A percentile compares a stretch with the other conserved stretches of the same genome.
These are phyloP conservation scores for Pseudogymnoascus sp. DNA, from an alignment of 2,329 filamentous ascomycete species.

Conservation along the genomic window DNA sequence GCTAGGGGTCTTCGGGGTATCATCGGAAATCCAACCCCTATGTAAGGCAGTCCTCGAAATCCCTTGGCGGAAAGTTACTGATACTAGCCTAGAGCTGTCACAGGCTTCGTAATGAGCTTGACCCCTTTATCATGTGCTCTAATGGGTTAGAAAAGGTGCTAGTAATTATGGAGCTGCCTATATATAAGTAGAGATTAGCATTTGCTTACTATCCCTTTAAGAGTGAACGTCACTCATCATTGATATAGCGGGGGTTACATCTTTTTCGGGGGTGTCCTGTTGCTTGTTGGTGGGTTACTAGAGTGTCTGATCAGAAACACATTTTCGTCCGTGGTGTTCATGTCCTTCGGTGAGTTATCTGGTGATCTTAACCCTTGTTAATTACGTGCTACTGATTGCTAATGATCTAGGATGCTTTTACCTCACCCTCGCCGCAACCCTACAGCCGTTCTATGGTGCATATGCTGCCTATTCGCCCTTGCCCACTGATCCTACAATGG, in stretches of 20 bases:
- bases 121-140: conserved; percentile 41
- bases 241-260: conserved; percentile 33
- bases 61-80: not conserved
- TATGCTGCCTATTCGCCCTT: conserved; percentile 35
- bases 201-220: conserved; percentile 5
- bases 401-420: conserved; percentile 35
- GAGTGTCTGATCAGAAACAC: conserved; percentile 52
- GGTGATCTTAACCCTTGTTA: not conserved
- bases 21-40: not conserved
- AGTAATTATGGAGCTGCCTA: conserved; percentile 38
- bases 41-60: not conserved
- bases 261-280: conserved; percentile 46
- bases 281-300: conserved; percentile 42
- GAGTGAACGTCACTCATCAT: conserved; percentile 8
- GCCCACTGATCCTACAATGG: conserved; percentile 21
- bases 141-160: conserved; percentile 48
- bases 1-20: not conserved
- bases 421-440: conserved; percentile 45
- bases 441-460: conserved; percentile 44
- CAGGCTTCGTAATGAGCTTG: conserved; percentile 42
- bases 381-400: not conserved
- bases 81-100: conserved; percentile 33
- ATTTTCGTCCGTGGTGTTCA: conserved; percentile 50
- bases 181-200: conserved; percentile 32
- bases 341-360: conserved; percentile 33